These are phyloP conservation scores for Fagopyrum esculentum DNA, from an alignment of 148 eudicot genomes.

Conservation along the genomic window DNA sequence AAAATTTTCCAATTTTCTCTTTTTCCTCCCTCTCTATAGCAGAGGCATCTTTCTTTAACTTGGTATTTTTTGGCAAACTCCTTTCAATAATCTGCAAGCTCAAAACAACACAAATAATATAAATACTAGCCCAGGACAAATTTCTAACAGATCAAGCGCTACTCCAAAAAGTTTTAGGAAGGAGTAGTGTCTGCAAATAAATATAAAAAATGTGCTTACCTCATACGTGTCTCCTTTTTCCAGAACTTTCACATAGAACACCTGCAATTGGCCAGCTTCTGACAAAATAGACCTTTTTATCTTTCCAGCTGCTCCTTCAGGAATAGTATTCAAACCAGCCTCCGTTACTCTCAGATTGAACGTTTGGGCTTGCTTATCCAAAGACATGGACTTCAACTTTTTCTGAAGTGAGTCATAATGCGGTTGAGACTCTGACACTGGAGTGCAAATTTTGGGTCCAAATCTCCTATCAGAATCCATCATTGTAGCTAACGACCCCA, in stretches of 20 bases:
- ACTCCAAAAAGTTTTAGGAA: slow-evolving; percentile 23
- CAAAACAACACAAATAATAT: not conserved
- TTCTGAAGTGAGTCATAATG: slow-evolving; percentile 89
- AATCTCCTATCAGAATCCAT: slow-evolving; percentile 74
- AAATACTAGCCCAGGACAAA: not conserved
- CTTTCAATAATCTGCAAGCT: slow-evolving; percentile 59
- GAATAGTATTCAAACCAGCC: slow-evolving; percentile 52
- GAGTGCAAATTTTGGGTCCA: slow-evolving; percentile 47
- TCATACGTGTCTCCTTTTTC: slow-evolving; percentile 98
- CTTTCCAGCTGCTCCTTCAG: slow-evolving; percentile 95
- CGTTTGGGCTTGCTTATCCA: slow-evolving; percentile 37
- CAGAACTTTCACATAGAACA: slow-evolving; percentile 84
- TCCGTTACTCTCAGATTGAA: slow-evolving; percentile 80
- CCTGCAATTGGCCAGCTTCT: slow-evolving; percentile 77
- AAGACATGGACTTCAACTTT: slow-evolving; percentile 52
- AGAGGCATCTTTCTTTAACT: slow-evolving; percentile 64
- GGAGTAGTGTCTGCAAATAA: slow-evolving; percentile 7
- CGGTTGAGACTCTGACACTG: slow-evolving; percentile 68
- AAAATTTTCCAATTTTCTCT: slow-evolving; percentile 73
- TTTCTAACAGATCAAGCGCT: slow-evolving; percentile 22
- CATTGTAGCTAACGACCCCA: slow-evolving; percentile 85
- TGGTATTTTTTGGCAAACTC: slow-evolving; percentile 66
- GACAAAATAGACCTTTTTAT: slow-evolving; percentile 70
- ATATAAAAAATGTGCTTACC: slow-evolving; percentile 30
- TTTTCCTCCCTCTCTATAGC: slow-evolving; percentile 79